Evolutionary conservation across 495 filamentous ascomycete species (phyloP).

Genomic region (Aspergillus bertholletiae): DNA sequence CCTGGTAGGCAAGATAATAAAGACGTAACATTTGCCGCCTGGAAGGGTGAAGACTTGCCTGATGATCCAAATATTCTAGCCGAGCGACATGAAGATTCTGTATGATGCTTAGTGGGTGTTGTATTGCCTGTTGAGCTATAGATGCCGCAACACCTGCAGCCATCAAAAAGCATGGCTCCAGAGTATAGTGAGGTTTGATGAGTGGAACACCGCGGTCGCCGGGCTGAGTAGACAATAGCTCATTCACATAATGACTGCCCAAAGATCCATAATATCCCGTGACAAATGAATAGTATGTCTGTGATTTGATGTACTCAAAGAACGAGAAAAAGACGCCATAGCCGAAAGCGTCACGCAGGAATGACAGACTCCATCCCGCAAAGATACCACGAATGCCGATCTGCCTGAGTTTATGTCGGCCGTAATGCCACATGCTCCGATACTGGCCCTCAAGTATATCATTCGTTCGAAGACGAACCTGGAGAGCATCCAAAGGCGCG

Average conservation of each 20-base stretch:
- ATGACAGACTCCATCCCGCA: constrained; percentile 74
- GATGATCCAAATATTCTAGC: constrained; percentile 71
- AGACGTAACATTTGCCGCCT: constrained; percentile 51
- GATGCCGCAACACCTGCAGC: constrained; percentile 74
- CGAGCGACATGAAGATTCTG: constrained; percentile 77
- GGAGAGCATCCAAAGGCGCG: constrained; percentile 84
- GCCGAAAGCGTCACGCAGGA: constrained; percentile 78
- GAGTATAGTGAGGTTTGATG: constrained; percentile 79
- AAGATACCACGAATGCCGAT: constrained; percentile 81
- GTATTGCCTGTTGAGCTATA: constrained; percentile 70
- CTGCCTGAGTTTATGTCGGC: constrained; percentile 64
- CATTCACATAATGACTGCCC: constrained; percentile 26
- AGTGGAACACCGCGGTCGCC: constrained; percentile 39
- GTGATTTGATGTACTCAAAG: constrained; percentile 85
- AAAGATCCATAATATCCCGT: constrained; percentile 70
- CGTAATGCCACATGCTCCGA: constrained; percentile 80
- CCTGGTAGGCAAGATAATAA: constrained; percentile 73
- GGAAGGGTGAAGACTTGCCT: constrained; percentile 47
- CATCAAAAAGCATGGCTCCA: constrained; percentile 80
- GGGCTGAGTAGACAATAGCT: constrained; percentile 15
- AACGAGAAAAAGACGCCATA: constrained; percentile 79
- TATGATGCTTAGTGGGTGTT: constrained; percentile 71
- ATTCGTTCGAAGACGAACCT: constrained; percentile 69
- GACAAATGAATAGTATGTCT: constrained; percentile 78
- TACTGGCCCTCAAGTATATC: constrained; percentile 67